A percentile compares a stretch with the other conserved stretches of the same genome.
These are phyloP conservation scores for Aureobasidium leucospermi DNA, from an alignment of 2,329 filamentous ascomycete species.

Conservation along the genomic window DNA sequence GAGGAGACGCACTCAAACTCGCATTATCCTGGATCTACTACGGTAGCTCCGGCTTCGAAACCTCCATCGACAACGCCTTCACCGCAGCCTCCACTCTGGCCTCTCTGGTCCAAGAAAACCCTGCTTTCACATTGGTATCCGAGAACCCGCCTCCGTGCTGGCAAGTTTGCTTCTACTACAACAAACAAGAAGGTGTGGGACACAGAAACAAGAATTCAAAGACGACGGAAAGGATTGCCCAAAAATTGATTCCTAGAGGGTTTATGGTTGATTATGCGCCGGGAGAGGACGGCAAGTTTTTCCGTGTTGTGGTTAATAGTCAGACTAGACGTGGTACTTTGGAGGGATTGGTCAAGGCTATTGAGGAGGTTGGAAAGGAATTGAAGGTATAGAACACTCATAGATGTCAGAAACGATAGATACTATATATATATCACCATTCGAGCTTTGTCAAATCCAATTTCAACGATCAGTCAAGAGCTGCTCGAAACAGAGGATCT, in stretches of 20 bases:
- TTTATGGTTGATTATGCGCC: slow-evolving; percentile 66
- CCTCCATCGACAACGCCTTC: slow-evolving; percentile 60
- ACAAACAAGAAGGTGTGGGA: slow-evolving; percentile 42
- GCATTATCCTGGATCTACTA: slow-evolving; percentile 88
- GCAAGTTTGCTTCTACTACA: slow-evolving; percentile 92
- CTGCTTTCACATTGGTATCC: slow-evolving; percentile 64
- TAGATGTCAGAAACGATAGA: neutral
- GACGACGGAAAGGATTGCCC: slow-evolving; percentile 49
- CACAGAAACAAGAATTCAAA: slow-evolving; percentile 43
- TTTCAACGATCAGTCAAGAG: too few species aligned
- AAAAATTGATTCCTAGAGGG: slow-evolving; percentile 48
- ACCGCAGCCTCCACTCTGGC: slow-evolving; percentile 63
- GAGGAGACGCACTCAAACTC: slow-evolving; percentile 79
- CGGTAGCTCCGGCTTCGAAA: slow-evolving; percentile 64
- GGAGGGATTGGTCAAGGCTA: slow-evolving; percentile 53
- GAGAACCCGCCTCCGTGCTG: slow-evolving; percentile 75
- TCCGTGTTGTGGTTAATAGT: slow-evolving; percentile 61
- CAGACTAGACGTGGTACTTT: slow-evolving; percentile 53
- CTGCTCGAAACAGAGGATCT: too few species aligned
- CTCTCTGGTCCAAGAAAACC: slow-evolving; percentile 44
- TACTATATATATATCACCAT: too few species aligned
- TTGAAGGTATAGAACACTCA: neutral
- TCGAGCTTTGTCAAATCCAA: too few species aligned
- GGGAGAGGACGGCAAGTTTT: slow-evolving; percentile 56
- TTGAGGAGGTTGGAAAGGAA: slow-evolving; percentile 41